phyloP scores from a whole-genome alignment of 306 rosid genomes.

The Corylus americana region DNA sequence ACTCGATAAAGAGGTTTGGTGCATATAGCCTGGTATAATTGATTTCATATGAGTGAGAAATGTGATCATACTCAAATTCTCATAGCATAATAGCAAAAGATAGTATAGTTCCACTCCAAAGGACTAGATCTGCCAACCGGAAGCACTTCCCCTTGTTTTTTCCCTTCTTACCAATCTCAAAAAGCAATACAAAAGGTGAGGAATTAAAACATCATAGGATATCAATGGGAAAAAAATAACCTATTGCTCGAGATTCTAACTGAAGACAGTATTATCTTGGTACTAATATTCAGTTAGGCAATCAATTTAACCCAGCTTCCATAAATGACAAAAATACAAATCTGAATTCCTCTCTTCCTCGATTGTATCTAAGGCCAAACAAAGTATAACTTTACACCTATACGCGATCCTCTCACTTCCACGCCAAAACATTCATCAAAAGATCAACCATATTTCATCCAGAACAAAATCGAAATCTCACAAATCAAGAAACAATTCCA shows the following conservation, averaged over 20 bases:
- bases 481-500: neutral
- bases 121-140: neutral
- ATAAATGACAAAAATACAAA: neutral
- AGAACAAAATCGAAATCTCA: neutral
- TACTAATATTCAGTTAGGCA: neutral
- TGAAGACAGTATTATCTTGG: neutral
- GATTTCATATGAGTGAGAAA: neutral
- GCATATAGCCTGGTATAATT: neutral
- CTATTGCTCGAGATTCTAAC: neutral
- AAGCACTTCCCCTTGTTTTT: neutral
- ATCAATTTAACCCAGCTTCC: neutral
- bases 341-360: neutral
- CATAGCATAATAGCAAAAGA: neutral
- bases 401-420: neutral
- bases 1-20: neutral
- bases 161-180: neutral
- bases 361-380: neutral
- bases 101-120: neutral
- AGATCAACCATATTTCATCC: neutral
- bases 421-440: neutral
- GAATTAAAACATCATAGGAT: neutral
- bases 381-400: neutral
- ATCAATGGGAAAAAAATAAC: neutral
- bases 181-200: neutral
- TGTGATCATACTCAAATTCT: neutral